Conservation (phyloP, 75 land plant species). For the Cunninghamia lanceolata region DNA sequence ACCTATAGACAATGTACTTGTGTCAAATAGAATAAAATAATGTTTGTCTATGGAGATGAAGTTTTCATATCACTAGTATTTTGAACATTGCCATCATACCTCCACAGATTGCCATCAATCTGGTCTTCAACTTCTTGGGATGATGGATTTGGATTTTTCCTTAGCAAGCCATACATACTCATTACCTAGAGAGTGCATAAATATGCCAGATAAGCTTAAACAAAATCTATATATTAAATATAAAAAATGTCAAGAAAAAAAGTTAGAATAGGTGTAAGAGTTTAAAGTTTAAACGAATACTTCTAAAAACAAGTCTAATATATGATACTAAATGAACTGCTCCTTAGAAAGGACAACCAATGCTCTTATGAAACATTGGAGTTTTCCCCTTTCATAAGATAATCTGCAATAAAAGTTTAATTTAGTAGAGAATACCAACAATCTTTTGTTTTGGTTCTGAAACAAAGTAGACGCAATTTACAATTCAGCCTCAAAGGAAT, state of each 20-base stretch:
- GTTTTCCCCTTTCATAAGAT: background rate
- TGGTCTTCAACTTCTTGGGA: slow-evolving; percentile 34
- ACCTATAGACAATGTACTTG: slow-evolving; percentile 10
- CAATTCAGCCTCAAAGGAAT: background rate
- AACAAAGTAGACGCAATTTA: background rate
- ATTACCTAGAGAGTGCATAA: slow-evolving; percentile 20
- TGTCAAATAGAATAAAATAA: background rate
- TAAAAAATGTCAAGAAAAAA: background rate
- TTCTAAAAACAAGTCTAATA: background rate
- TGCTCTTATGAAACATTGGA: background rate
- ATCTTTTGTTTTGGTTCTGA: background rate
- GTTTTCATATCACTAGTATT: background rate
- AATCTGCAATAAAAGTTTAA: background rate
- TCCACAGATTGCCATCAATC: slow-evolving; percentile 36
- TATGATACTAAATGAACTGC: background rate
- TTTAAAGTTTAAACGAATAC: background rate
- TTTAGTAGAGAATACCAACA: background rate
- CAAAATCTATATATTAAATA: background rate
- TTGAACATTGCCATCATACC: slow-evolving; percentile 6
- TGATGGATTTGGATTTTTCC: slow-evolving; percentile 18
- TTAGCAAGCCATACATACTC: slow-evolving; percentile 35
- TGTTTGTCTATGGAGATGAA: background rate
- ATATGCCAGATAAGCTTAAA: background rate
- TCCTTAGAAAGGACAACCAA: background rate
- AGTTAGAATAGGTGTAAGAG: background rate